These are phyloP conservation scores for Termitomyces sp. DNA, from an alignment of 768 basidiomycete genomes.

Conservation along the genomic window DNA sequence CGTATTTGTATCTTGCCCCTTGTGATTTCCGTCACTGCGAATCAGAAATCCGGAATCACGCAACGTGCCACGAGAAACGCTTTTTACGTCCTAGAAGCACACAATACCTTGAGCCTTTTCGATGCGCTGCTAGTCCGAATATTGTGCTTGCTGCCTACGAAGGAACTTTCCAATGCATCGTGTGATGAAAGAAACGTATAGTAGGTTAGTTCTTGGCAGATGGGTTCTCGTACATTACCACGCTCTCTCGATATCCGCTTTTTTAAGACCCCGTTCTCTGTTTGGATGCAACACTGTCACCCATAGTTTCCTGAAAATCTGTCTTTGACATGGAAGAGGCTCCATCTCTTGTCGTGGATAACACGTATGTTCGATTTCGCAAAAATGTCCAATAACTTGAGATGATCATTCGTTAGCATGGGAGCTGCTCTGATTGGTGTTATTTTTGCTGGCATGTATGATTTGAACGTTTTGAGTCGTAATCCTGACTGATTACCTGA, in stretches of 20 bases:
- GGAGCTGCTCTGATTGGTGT: conserved; percentile 47
- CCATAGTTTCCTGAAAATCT: conserved; percentile 4
- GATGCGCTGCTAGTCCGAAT: conserved; percentile 8
- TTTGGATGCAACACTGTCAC: conserved; percentile 11
- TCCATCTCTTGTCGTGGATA: conserved; percentile 21
- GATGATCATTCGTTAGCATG: conserved; percentile 27
- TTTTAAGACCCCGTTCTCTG: conserved; percentile 20
- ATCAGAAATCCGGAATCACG: conserved; percentile 9
- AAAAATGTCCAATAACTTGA: background rate
- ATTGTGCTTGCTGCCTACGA: conserved; percentile 2
- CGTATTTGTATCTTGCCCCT: background rate
- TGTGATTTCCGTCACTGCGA: background rate
- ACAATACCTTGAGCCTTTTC: conserved; percentile 6
- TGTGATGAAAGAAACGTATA: conserved; percentile 15
- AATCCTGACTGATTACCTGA: background rate
- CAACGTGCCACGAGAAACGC: conserved; percentile 1
- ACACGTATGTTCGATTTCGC: conserved; percentile 24
- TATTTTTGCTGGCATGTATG: conserved; percentile 41
- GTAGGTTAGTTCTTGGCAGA: conserved; percentile 8
- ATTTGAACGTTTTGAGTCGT: background rate
- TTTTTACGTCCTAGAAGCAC: conserved; percentile 12
- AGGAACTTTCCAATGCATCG: conserved; percentile 9
- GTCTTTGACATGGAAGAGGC: conserved; percentile 13
- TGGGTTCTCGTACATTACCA: conserved; percentile 16
- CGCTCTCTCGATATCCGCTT: conserved; percentile 15